Base-by-base conservation (phyloP, 768 basidiomycete species). In the Suillus subluteus region DNA sequence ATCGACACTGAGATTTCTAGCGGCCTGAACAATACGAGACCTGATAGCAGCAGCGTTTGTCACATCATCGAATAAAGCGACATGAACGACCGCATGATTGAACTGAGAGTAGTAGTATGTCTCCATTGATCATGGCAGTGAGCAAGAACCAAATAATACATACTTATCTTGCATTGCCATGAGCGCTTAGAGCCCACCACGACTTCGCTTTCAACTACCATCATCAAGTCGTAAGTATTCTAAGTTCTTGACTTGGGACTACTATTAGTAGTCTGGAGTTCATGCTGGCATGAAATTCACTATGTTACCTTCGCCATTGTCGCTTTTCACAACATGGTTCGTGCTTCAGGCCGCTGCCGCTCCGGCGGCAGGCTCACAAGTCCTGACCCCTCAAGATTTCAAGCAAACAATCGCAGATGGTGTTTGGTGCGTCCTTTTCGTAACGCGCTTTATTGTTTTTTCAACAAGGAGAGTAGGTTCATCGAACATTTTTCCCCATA, bases 401-500 rank as follows among this genome's bases (percentile, higher is more conserved):
- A 73, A 84, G 12, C 65, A 79, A 16, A 81, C 85, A 0, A 82
- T 86, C 23, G 71, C 83, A 0, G 71, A 82, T 0, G 92, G 91
- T n/a, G 79, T 88, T 5, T 92, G 90, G 90, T 85, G 56, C 7
- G 81, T 71, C 52, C n/a, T 37, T 46, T 43, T 26, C 23, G 1
- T 46, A 32, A 26, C 1, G 3, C 13, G 0, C 52, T 56, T 55
- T 15, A 30, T 50, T 56, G n/a, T 38, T 44, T 54, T 6, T 18
- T 59, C 23, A 55, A 11, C 9, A 46, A 30, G 38, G 16, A 21
- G 48, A 37, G 44, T 68, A 84, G 88, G 88, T 88, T 96, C 66
- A 81, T 97, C 59, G 95, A 97, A 71, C 91, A 92, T 76, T 98
- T 87, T 75, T 95, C 93, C 1, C 96, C 96, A 0, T 90, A 89